A percentile compares a stretch with the other conserved stretches of the same genome.
phyloP scores from a whole-genome alignment of 1,139 yeast genomes.

The Diutina sp. region DNA sequence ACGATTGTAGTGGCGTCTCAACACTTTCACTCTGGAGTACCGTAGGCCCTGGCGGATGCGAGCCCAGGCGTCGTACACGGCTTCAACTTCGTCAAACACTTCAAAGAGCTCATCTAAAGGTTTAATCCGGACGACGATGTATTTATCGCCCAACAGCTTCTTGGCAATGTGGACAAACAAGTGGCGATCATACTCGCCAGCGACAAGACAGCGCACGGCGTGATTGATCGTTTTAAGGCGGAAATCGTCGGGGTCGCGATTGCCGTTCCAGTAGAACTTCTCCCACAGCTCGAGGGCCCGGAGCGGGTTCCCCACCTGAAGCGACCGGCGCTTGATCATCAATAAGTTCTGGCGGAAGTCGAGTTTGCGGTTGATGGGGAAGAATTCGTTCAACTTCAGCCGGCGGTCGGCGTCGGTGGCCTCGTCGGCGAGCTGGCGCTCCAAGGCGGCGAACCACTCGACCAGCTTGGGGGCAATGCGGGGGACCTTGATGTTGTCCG shows the following conservation, averaged over 20 bases:
- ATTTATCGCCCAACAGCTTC: neutral
- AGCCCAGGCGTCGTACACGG: neutral
- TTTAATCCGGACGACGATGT: neutral
- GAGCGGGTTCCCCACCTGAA: neutral
- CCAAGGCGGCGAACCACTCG: neutral
- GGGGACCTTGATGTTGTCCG: neutral
- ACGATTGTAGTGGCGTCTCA: neutral
- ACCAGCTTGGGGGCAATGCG: neutral
- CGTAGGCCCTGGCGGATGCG: neutral
- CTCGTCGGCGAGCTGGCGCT: neutral
- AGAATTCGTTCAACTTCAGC: neutral
- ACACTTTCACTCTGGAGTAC: neutral
- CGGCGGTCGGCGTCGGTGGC: neutral
- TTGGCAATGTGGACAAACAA: neutral
- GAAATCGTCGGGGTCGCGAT: neutral
- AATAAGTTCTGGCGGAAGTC: neutral
- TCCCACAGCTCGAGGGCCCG: neutral
- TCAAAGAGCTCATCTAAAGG: neutral
- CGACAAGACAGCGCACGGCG: neutral
- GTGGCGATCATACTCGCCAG: neutral
- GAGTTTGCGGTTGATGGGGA: neutral
- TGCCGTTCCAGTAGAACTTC: neutral
- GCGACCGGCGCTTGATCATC: neutral
- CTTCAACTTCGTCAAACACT: neutral
- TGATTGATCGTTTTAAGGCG: neutral